Conservation (phyloP, 768 basidiomycete genomes). For the Collybia sordida region DNA sequence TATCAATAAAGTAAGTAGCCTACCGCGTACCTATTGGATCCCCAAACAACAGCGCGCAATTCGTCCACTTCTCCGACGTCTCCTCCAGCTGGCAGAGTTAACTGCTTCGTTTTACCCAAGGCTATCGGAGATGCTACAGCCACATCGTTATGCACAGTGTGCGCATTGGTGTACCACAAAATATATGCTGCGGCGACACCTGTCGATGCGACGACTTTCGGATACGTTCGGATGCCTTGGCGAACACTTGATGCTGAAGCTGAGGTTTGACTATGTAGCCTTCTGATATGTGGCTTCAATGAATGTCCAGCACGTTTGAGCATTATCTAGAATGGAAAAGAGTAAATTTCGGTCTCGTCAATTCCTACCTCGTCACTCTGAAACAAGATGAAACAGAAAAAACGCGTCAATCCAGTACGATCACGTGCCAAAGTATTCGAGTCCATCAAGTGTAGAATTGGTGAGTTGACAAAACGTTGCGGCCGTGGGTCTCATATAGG, state of each 20-base stretch:
- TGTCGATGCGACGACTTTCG: constrained; percentile 23
- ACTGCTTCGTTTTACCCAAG: constrained; percentile 12
- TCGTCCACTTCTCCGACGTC: constrained; percentile 23
- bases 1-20: neutral
- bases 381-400: constrained; percentile 17
- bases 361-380: neutral
- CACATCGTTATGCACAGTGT: constrained; percentile 31
- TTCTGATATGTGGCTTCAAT: constrained; percentile 20
- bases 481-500: no score
- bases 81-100: constrained; percentile 7
- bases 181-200: constrained; percentile 32
- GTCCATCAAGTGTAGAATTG: no score
- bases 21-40: constrained; percentile 63
- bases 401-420: constrained; percentile 1
- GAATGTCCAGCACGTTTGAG: constrained; percentile 24
- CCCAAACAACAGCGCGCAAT: constrained; percentile 64
- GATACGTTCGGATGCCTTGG: constrained; percentile 11
- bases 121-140: constrained; percentile 1
- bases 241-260: constrained; percentile 16
- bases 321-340: constrained; percentile 19
- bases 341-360: neutral
- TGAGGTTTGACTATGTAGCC: constrained; percentile 21
- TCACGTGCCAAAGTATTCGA: constrained; percentile 7
- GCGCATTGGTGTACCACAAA: constrained; percentile 37
- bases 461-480: no score